Evolutionary conservation across 2,329 filamentous ascomycete species (phyloP), one percentile per base, ranked within the genome.

Genomic region (Peltaster fructicola): DNA sequence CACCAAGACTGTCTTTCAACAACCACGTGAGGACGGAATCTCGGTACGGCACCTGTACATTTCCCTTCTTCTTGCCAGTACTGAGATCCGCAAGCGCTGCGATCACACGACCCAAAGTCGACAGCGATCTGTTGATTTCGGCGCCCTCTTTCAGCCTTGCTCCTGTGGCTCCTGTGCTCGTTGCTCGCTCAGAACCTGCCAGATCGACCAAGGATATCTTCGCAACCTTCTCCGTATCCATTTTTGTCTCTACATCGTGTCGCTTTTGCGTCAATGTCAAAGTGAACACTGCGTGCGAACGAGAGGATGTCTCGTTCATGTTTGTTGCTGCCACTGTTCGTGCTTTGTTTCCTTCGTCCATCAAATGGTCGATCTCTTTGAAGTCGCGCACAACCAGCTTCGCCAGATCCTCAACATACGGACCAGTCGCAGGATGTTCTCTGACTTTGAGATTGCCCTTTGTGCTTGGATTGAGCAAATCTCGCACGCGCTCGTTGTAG

Each of bases 271-370:
- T 92, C 22, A 98, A 61, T 44, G 85, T 95, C 26, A 98, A 61
- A 11, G 90, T 98, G 50, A 98, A 98, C 25, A 98, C 90, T 19
- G 88, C 88, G 52, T 98, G 88, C 48, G 85, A 95, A 61, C 88
- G 75, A 66, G 82, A 92, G 31, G 82, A 93, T 0, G 90, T 98
- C 54, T 95, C 88, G 61, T 98, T 98, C 88, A 98, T 98, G 65
- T 95, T 98, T 18, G 88, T 98, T 6, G 88, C 88, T 3, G 88
- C 88, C 18, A 98, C 88, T 1, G 88, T 98, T 61, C 88, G 68
- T 16, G 88, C 88, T 56, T 98, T 98, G 61, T 98, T 98, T 44
- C 88, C 88, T 54, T 95, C 85, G 47, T 98, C 88, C 88, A 98
- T 98, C 42, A 98, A 58, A 47, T 93, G 74, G 45, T 98, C 88